These are phyloP conservation scores for Fusarium bulbicola DNA, from an alignment of 2,329 filamentous ascomycete genomes.

Conservation along the genomic window DNA sequence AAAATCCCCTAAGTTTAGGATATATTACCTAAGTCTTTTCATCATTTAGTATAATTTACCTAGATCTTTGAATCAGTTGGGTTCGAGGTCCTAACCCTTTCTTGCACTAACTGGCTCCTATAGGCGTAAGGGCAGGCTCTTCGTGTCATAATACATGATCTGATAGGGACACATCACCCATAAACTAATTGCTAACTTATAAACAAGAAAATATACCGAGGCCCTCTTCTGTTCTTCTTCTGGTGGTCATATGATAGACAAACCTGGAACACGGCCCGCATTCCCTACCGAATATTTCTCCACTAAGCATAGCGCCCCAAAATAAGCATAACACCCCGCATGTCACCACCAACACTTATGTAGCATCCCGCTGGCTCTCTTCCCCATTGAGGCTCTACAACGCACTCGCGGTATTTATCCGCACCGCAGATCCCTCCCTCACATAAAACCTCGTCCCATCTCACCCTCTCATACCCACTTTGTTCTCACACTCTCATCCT, in stretches of 20 bases:
- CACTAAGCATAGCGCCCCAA: neutral
- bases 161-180: too few relatives aligned
- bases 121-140: too few relatives aligned
- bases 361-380: neutral
- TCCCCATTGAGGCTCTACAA: neutral
- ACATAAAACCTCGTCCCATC: neutral
- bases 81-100: too few relatives aligned
- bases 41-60: too few relatives aligned
- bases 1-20: too few relatives aligned
- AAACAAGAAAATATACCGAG: neutral
- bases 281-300: neutral
- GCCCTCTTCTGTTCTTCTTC: rapidly evolving
- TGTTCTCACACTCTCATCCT: neutral
- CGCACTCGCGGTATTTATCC: neutral
- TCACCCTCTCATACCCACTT: too few relatives aligned
- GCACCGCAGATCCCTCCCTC: neutral
- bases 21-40: too few relatives aligned
- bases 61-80: too few relatives aligned
- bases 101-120: too few relatives aligned
- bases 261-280: neutral
- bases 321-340: neutral
- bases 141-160: too few relatives aligned
- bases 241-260: neutral
- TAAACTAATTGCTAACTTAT: too few relatives aligned
- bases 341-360: neutral